These are phyloP conservation scores for Annulohypoxylon moriforme DNA, from an alignment of 495 filamentous ascomycete species.

Conservation along the genomic window DNA sequence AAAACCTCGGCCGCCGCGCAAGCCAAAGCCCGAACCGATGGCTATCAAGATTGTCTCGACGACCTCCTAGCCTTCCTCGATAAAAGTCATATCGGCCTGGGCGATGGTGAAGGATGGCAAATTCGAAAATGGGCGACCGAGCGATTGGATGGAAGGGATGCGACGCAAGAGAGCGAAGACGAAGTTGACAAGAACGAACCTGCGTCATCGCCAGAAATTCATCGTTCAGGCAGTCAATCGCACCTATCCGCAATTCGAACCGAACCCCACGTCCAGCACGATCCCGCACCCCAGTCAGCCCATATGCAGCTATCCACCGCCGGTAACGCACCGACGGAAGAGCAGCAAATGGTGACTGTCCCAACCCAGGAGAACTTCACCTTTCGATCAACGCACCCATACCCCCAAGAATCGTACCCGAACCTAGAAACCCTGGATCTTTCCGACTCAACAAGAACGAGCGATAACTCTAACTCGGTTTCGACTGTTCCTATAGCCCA, in stretches of 20 bases:
- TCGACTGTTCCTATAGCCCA: conserved; percentile 50
- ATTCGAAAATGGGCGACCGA: conserved; percentile 89
- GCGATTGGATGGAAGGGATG: conserved; percentile 71
- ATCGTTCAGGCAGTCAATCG: conserved; percentile 62
- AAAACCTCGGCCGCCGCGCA: conserved; percentile 85
- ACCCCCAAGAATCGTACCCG: conserved; percentile 76
- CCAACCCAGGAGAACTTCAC: conserved; percentile 69
- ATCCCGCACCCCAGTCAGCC: conserved; percentile 50
- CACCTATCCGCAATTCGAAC: conserved; percentile 50
- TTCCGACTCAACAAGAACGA: conserved; percentile 54
- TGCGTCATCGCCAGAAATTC: conserved; percentile 69
- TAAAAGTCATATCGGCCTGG: conserved; percentile 77
- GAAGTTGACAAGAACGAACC: conserved; percentile 69
- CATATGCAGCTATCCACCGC: conserved; percentile 44
- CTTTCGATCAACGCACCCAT: conserved; percentile 75
- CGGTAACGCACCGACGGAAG: conserved; percentile 46
- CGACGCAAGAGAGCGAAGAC: conserved; percentile 77
- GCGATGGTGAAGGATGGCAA: conserved; percentile 82
- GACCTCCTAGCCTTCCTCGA: conserved; percentile 88
- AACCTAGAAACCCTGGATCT: conserved; percentile 64
- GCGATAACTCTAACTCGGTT: conserved; percentile 44
- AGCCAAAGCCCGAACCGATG: conserved; percentile 76
- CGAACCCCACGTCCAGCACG: conserved; percentile 58
- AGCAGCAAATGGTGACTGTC: conserved; percentile 49
- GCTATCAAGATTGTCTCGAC: conserved; percentile 94